These are phyloP conservation scores for Rhododendron mucronatum DNA, from an alignment of 148 eudicot species.

Conservation along the genomic window DNA sequence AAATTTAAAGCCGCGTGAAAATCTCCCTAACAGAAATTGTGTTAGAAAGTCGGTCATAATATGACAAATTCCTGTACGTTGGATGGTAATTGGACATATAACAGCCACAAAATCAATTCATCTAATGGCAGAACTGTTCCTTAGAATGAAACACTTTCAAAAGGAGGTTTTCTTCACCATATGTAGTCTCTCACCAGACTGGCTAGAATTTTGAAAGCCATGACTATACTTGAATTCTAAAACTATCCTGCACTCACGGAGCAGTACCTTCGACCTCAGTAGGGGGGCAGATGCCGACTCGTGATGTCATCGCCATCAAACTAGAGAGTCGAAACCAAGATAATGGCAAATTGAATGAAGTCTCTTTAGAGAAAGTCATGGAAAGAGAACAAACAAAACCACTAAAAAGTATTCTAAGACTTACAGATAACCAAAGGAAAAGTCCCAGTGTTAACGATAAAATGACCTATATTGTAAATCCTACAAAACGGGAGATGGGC, in stretches of 20 bases:
- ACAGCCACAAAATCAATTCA: background rate
- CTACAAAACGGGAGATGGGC: background rate
- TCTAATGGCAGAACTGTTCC: background rate
- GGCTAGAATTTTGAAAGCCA: background rate
- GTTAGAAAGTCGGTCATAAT: background rate
- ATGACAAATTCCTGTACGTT: background rate
- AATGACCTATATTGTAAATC: background rate
- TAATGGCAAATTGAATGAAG: background rate
- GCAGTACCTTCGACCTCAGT: background rate
- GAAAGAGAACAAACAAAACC: background rate
- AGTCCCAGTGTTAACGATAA: background rate
- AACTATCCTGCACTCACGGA: background rate
- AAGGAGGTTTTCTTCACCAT: background rate
- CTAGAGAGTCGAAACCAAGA: background rate
- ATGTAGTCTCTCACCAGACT: background rate
- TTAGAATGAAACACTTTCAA: background rate
- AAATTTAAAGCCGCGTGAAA: background rate
- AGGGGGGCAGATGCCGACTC: too few relatives aligned
- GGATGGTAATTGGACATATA: background rate
- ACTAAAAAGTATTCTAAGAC: background rate
- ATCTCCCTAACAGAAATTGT: background rate
- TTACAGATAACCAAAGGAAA: background rate
- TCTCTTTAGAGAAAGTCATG: background rate
- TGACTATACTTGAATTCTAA: background rate
- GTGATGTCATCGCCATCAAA: too few relatives aligned